Evolutionary conservation across 805 yeast species (phyloP).

Genomic region (Barnettozyma wickerhamii): DNA sequence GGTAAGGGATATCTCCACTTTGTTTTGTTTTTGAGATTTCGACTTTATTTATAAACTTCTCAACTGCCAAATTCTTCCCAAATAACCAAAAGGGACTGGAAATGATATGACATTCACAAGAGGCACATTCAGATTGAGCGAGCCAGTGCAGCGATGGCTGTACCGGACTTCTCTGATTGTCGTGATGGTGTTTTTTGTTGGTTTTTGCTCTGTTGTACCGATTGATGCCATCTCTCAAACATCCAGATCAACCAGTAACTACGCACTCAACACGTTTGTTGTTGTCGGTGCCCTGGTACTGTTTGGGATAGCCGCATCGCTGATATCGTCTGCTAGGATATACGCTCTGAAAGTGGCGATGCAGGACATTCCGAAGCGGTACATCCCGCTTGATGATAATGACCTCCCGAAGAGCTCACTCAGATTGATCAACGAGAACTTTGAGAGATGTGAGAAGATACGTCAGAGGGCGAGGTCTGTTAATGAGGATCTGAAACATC

Average conservation of each 20-base stretch:
- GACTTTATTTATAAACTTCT: too few species aligned
- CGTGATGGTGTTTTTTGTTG: conserved; percentile 40
- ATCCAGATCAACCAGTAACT: conserved; percentile 48
- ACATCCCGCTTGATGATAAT: conserved; percentile 61
- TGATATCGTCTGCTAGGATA: conserved; percentile 56
- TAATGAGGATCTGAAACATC: conserved; percentile 40
- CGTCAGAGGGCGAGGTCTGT: conserved; percentile 37
- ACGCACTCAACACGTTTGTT: conserved; percentile 77
- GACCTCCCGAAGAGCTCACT: conserved; percentile 51
- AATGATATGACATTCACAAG: background rate
- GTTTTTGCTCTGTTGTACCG: conserved; percentile 67
- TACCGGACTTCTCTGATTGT: conserved; percentile 42
- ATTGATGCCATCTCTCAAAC: conserved; percentile 71
- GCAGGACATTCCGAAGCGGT: conserved; percentile 74
- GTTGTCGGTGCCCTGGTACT: conserved; percentile 68
- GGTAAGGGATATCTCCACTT: too few species aligned
- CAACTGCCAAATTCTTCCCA: too few species aligned
- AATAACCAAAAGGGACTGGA: background rate
- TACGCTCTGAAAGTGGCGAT: conserved; percentile 52
- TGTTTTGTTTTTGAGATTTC: too few species aligned
- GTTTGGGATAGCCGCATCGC: conserved; percentile 45
- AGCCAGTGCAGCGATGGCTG: conserved; percentile 32
- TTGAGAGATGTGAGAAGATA: conserved; percentile 39
- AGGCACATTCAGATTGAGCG: conserved; percentile 9
- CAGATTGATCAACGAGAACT: conserved; percentile 34